Percentiles rank a stretch among this genome's conserved stretches.
phyloP scores from a whole-genome alignment of 2,329 filamentous ascomycete genomes.

The Fusarium concolor region DNA sequence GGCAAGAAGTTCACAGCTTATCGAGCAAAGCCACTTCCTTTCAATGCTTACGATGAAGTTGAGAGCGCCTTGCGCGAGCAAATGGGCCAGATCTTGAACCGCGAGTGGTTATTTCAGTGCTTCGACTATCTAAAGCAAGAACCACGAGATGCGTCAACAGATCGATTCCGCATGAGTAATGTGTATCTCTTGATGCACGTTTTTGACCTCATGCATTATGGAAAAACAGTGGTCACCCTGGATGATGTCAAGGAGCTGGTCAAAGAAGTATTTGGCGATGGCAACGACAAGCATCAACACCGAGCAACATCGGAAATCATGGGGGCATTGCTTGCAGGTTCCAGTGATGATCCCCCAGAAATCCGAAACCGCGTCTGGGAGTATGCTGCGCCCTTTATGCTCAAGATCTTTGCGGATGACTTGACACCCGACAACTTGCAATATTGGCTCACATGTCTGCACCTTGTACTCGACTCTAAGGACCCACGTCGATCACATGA shows the following conservation, averaged over 20 bases:
- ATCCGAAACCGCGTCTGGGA: constrained; percentile 84
- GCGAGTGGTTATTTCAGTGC: constrained; percentile 86
- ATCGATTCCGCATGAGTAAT: constrained; percentile 90
- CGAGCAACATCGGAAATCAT: constrained; percentile 95
- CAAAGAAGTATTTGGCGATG: constrained; percentile 84
- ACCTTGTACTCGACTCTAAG: constrained; percentile 87
- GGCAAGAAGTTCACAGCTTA: constrained; percentile 86
- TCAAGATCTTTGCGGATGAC: constrained; percentile 88
- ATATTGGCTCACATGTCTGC: constrained; percentile 96
- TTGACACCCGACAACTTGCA: constrained; percentile 92
- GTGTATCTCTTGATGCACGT: constrained; percentile 88
- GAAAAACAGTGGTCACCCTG: constrained; percentile 80
- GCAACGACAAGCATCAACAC: constrained; percentile 97
- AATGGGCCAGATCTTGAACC: constrained; percentile 83
- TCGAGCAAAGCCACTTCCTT: constrained; percentile 76
- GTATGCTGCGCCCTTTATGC: constrained; percentile 89
- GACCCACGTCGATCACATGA: constrained; percentile 91
- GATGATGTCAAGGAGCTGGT: constrained; percentile 89
- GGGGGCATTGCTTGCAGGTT: constrained; percentile 83
- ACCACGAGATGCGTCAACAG: constrained; percentile 81
- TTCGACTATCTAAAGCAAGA: constrained; percentile 98
- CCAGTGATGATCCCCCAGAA: constrained; percentile 79
- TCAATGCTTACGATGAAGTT: constrained; percentile 79
- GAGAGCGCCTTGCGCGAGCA: constrained; percentile 80
- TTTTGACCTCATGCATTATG: constrained; percentile 89